These are phyloP conservation scores for Plenodomus lindquistii DNA, from an alignment of 2,329 filamentous ascomycete species.

Conservation along the genomic window DNA sequence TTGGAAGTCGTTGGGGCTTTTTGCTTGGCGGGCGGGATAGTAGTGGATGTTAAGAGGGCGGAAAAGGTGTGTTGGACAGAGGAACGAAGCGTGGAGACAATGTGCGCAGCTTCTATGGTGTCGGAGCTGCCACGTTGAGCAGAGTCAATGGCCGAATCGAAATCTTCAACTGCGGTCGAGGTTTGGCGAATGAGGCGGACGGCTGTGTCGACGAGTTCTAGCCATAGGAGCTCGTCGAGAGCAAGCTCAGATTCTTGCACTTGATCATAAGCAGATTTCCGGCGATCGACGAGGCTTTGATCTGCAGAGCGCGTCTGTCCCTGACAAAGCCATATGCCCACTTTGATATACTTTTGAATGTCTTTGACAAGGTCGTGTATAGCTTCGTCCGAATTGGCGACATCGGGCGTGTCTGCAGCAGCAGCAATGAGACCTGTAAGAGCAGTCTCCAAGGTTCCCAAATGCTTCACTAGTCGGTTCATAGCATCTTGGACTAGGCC, in stretches of 20 bases:
- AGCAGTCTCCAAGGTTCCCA: constrained; percentile 78
- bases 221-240: constrained; percentile 66
- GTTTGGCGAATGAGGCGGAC: constrained; percentile 58
- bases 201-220: constrained; percentile 66
- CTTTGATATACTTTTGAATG: constrained; percentile 85
- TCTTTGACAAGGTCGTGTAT: constrained; percentile 74
- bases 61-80: constrained; percentile 92
- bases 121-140: constrained; percentile 20
- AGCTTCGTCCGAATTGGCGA: constrained; percentile 64
- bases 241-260: constrained; percentile 62
- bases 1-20: constrained; percentile 23
- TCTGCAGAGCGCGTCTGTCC: constrained; percentile 70
- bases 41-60: constrained; percentile 74
- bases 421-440: constrained; percentile 73
- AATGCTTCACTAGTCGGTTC: constrained; percentile 78
- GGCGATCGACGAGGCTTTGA: constrained; percentile 47
- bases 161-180: constrained; percentile 52
- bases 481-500: constrained; percentile 83
- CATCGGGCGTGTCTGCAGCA: constrained; percentile 59
- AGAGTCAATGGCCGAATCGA: constrained; percentile 34
- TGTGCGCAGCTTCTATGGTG: constrained; percentile 60
- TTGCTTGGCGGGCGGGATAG: constrained; percentile 28
- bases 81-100: constrained; percentile 70
- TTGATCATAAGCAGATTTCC: constrained; percentile 39
- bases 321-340: constrained; percentile 95